Evolutionary conservation across 2,329 filamentous ascomycete species (phyloP), one percentile per base, ranked within the genome.

Genomic region (Teratosphaeria gauchensis): DNA sequence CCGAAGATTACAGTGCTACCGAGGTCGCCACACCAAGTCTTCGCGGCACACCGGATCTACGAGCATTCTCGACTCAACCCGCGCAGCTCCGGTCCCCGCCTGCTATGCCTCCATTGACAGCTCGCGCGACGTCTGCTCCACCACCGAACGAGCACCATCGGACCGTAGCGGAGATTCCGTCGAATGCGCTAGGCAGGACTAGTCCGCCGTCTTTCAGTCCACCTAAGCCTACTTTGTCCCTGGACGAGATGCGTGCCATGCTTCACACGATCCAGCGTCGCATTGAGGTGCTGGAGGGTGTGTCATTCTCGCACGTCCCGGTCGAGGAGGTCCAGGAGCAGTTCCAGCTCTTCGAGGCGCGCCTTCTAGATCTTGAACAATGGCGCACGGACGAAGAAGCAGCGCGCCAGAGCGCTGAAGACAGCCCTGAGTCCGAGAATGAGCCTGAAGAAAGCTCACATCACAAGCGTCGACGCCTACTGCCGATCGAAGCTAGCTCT

Each of bases 261-360:
- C 62, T 72, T 9, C 65, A 65, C 30, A 65, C 68, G 48, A 69
- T 67, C 42, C 83, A 84, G 42, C 78, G 82, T 56, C 84, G 89
- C 1, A 71, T 92, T 12, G 85, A 89, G 54, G 76, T 78, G 58
- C 77, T 92, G 5, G 89, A 92, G 72, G 88, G 81, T 55, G 77
- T 82, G 1, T 90, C 87, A 0, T 89, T 90, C 66, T 83, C 84
- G 28, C 79, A 82, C 51, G 78, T 80, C 19, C 80, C 81, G n/a
- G 81, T 87, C 54, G 87, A 90, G 24, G 85, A 88, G 42, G 82
- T 88, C 54, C 77, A 84, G 19, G 86, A 89, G 21, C 84, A 81
- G 57, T 80, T 88, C 65, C 87, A 90, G 35, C 74, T 83, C 54
- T 71, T 83, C 52, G 88, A 91, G 63, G 78, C 84, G 8, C 82